Evolutionary conservation across 2,329 filamentous ascomycete genomes (phyloP).

Genomic region (Diaporthe caulivora): DNA sequence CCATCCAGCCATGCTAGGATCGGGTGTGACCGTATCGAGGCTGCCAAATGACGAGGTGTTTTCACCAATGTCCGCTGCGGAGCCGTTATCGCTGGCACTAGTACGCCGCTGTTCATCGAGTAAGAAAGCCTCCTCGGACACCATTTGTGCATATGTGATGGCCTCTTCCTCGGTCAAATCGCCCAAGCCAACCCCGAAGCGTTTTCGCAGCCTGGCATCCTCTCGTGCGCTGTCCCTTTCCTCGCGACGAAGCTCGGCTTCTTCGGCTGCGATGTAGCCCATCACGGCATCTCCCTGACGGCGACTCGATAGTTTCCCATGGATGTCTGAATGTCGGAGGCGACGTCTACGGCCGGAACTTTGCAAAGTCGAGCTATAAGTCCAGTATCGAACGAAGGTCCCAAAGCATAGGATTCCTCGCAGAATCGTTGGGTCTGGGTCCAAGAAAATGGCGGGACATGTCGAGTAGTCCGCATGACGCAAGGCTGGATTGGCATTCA

Average conservation of each 20-base stretch:
- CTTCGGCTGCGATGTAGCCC: slow-evolving; percentile 89
- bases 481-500: slow-evolving; percentile 66
- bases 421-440: slow-evolving; percentile 87
- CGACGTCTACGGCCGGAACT: slow-evolving; percentile 84
- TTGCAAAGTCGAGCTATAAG: slow-evolving; percentile 86
- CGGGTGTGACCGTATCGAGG: slow-evolving; percentile 66
- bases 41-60: slow-evolving; percentile 56
- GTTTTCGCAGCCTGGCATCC: slow-evolving; percentile 76
- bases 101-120: slow-evolving; percentile 68
- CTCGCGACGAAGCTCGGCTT: slow-evolving; percentile 82
- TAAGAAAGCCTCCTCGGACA: slow-evolving; percentile 71
- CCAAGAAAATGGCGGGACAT: slow-evolving; percentile 85
- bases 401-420: slow-evolving; percentile 90
- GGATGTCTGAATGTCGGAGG: slow-evolving; percentile 74
- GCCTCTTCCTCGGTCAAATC: slow-evolving; percentile 76
- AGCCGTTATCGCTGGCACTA: slow-evolving; percentile 64
- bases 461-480: slow-evolving; percentile 82
- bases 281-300: slow-evolving; percentile 76
- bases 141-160: slow-evolving; percentile 73
- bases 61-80: slow-evolving; percentile 61
- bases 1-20: slow-evolving; percentile 62
- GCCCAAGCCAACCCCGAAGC: slow-evolving; percentile 86
- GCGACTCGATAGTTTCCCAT: slow-evolving; percentile 63
- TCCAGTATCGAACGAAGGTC: slow-evolving; percentile 91
- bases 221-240: slow-evolving; percentile 76